These are phyloP conservation scores for Geotrichum candidum DNA, from an alignment of 1,139 yeast species.

Conservation along the genomic window DNA sequence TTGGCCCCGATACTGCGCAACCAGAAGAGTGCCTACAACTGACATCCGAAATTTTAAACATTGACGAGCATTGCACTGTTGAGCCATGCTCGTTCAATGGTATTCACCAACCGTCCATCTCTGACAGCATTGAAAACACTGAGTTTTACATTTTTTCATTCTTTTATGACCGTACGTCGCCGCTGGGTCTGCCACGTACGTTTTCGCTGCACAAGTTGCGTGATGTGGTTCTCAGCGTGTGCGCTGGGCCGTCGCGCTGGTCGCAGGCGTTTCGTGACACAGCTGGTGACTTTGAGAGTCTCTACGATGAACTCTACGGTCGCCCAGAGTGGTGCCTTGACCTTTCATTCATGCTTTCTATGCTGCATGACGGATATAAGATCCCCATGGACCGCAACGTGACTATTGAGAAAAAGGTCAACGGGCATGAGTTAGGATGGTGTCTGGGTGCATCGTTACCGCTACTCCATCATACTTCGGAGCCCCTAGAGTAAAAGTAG, in stretches of 20 bases:
- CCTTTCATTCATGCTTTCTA: slow-evolving; percentile 73
- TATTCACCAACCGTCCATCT: slow-evolving; percentile 88
- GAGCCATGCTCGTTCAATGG: slow-evolving; percentile 96
- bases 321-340: slow-evolving; percentile 92
- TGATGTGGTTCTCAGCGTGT: slow-evolving; percentile 68
- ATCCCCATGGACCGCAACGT: slow-evolving; percentile 78
- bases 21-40: slow-evolving; percentile 65
- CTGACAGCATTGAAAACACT: slow-evolving; percentile 60
- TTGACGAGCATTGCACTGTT: slow-evolving; percentile 65
- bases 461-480: slow-evolving; percentile 40
- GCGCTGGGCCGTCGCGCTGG: slow-evolving; percentile 75
- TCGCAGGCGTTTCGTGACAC: slow-evolving; percentile 5
- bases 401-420: slow-evolving; percentile 75
- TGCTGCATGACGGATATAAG: slow-evolving; percentile 88
- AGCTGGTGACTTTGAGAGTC: slow-evolving; percentile 4
- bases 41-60: slow-evolving; percentile 77
- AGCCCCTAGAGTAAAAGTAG: not conserved
- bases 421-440: slow-evolving; percentile 86
- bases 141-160: slow-evolving; percentile 86
- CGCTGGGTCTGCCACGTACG: slow-evolving; percentile 78
- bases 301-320: slow-evolving; percentile 51
- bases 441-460: slow-evolving; percentile 91
- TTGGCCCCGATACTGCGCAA: slow-evolving; percentile 64
- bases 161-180: slow-evolving; percentile 89
- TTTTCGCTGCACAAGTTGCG: slow-evolving; percentile 70